Evolutionary conservation across 805 yeast species (phyloP).

Genomic region (Candida krabiensis): DNA sequence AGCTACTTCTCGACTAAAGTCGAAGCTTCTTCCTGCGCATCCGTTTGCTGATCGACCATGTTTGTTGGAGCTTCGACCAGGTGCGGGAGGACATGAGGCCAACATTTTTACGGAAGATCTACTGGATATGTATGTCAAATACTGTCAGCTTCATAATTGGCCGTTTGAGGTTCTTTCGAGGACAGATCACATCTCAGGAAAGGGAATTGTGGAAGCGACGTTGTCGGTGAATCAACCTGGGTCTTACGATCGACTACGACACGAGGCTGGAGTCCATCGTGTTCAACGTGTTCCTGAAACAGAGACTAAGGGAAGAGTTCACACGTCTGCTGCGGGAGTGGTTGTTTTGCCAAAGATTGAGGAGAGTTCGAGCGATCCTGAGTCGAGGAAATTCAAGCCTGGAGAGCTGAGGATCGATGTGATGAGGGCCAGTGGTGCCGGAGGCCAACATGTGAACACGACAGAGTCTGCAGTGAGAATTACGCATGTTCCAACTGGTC

Average conservation of each 20-base stretch:
- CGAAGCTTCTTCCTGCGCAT: constrained; percentile 70
- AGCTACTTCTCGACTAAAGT: constrained; percentile 48
- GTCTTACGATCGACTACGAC: constrained; percentile 67
- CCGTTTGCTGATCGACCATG: constrained; percentile 76
- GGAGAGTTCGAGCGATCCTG: constrained; percentile 46
- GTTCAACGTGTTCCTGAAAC: constrained; percentile 95
- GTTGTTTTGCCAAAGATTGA: constrained; percentile 85
- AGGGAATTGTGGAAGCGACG: constrained; percentile 76
- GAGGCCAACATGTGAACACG: constrained; percentile 97
- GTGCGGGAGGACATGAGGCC: constrained; percentile 96
- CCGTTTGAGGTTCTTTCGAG: constrained; percentile 56
- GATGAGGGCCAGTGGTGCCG: constrained; percentile 97
- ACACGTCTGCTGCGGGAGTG: constrained; percentile 95
- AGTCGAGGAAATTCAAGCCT: constrained; percentile 62
- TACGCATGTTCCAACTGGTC: constrained; percentile 89
- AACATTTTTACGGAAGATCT: constrained; percentile 81
- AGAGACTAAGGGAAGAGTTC: constrained; percentile 90
- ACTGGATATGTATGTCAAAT: constrained; percentile 76
- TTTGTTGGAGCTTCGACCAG: constrained; percentile 85
- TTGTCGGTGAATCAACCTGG: constrained; percentile 74
- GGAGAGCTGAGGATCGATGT: constrained; percentile 92
- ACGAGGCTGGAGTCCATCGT: constrained; percentile 94
- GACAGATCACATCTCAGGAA: constrained; percentile 56
- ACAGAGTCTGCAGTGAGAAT: constrained; percentile 96
- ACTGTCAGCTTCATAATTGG: constrained; percentile 70